These are phyloP conservation scores for Circinella minor DNA, from an alignment of 371 early-diverging fungal genomes.

Conservation along the genomic window DNA sequence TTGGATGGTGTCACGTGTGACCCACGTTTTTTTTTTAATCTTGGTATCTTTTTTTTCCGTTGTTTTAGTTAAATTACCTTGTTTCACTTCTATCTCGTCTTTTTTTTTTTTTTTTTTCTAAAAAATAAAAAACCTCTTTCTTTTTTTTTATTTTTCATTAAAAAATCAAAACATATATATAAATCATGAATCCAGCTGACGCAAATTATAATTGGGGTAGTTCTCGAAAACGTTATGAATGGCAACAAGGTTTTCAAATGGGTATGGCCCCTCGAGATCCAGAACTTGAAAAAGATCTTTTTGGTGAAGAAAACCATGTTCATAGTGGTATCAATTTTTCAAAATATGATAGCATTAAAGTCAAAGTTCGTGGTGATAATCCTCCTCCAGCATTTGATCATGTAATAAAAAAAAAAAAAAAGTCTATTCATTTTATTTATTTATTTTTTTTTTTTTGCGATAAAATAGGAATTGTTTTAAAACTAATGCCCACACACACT, in stretches of 20 bases:
- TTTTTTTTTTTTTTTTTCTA: background rate
- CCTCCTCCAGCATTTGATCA: conserved; percentile 47
- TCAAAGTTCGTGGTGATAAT: conserved; percentile 51
- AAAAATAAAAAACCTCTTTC: background rate
- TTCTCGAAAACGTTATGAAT: conserved; percentile 49
- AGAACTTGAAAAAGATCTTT: conserved; percentile 57
- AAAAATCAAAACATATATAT: background rate
- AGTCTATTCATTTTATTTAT: too few species aligned
- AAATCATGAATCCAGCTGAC: conserved; percentile 2
- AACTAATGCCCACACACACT: too few species aligned
- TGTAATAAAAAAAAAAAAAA: too few species aligned
- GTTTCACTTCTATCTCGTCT: background rate
- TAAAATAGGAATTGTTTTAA: too few species aligned
- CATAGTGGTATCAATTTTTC: conserved; percentile 63
- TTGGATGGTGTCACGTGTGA: too few species aligned
- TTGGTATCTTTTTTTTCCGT: too few species aligned
- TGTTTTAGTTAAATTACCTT: too few species aligned
- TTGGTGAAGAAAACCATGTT: conserved; percentile 43
- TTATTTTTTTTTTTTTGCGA: too few species aligned
- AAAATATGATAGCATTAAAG: conserved; percentile 61
- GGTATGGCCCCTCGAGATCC: conserved; percentile 47
- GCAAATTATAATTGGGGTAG: conserved; percentile 47
- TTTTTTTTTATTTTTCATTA: background rate
- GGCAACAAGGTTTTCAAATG: conserved; percentile 37
- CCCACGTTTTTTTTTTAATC: too few species aligned